Evolutionary conservation across 164 flowering plant species (phyloP).

Genomic region (Liquidambar formosana): DNA sequence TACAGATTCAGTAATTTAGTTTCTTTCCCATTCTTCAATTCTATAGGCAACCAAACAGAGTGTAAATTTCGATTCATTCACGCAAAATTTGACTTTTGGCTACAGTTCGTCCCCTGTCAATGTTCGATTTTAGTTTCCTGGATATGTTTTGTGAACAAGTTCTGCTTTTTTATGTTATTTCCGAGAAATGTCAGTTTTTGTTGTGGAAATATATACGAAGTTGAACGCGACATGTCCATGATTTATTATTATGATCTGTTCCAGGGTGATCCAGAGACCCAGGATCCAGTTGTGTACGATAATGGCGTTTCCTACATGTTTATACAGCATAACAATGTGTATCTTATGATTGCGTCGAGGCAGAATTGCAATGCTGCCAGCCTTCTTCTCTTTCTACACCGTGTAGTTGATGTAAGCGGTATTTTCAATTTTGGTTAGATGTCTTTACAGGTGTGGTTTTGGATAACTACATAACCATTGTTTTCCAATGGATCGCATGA

Average conservation of each 20-base stretch:
- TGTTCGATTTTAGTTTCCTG: no score
- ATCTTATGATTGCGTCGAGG: slow-evolving; percentile 85
- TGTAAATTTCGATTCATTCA: no score
- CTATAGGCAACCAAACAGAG: no score
- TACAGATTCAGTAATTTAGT: no score
- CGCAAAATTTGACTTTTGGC: no score
- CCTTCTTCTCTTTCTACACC: slow-evolving; percentile 85
- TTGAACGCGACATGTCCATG: no score
- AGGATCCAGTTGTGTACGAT: slow-evolving; percentile 89
- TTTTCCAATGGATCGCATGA: neutral
- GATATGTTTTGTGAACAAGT: no score
- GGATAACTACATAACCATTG: no score
- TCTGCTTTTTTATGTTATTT: no score
- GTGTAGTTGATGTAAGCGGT: slow-evolving; percentile 85
- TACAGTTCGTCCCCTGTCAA: no score
- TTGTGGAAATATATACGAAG: neutral
- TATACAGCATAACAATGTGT: slow-evolving; percentile 89
- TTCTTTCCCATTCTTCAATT: no score
- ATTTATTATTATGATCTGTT: slow-evolving; percentile 9
- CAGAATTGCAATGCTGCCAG: slow-evolving; percentile 99
- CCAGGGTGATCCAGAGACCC: slow-evolving; percentile 94
- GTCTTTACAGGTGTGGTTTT: no score
- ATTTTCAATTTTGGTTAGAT: slow-evolving; percentile 6
- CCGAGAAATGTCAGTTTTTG: neutral
- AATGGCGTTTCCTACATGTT: slow-evolving; percentile 92